Percentiles rank a stretch among this genome's conserved stretches.
Conservation (phyloP, 2,329 filamentous ascomycete species). For the Colletotrichum sp. region DNA sequence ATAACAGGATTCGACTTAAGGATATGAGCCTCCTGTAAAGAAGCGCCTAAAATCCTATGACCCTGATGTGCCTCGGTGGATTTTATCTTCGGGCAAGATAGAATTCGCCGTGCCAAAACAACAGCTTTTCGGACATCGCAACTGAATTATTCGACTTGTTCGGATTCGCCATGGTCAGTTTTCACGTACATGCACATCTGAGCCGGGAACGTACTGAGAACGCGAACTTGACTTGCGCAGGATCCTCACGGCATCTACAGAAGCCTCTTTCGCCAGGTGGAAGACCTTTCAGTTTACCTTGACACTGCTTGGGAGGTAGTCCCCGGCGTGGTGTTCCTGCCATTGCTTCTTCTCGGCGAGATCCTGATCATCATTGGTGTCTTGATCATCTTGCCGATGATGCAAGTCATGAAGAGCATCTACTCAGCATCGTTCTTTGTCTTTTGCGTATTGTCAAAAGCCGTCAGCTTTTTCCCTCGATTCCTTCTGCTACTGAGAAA, state of each 20-base stretch:
- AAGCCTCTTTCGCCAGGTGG: background rate
- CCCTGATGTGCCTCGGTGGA: too few species aligned
- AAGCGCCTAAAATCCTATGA: too few species aligned
- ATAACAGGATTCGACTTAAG: too few species aligned
- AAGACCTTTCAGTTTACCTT: background rate
- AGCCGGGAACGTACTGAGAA: too few species aligned
- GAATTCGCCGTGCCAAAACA: too few species aligned
- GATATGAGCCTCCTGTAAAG: too few species aligned
- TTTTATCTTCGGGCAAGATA: too few species aligned
- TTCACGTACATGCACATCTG: too few species aligned
- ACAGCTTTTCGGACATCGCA: too few species aligned
- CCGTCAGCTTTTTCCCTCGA: fast-evolving
- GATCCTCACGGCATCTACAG: background rate
- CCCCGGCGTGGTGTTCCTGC: background rate
- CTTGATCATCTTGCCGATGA: background rate
- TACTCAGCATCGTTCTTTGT: background rate
- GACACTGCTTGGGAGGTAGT: background rate
- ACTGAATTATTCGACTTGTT: too few species aligned
- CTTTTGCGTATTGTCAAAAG: background rate
- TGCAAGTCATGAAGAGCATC: background rate
- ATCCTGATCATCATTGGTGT: background rate
- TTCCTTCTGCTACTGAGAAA: background rate
- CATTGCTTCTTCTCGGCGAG: background rate
- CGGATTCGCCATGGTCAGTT: too few species aligned
- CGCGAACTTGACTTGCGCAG: too few species aligned